Evolutionary conservation across 768 basidiomycete genomes (phyloP).

Genomic region (Leccinum imitatum): DNA sequence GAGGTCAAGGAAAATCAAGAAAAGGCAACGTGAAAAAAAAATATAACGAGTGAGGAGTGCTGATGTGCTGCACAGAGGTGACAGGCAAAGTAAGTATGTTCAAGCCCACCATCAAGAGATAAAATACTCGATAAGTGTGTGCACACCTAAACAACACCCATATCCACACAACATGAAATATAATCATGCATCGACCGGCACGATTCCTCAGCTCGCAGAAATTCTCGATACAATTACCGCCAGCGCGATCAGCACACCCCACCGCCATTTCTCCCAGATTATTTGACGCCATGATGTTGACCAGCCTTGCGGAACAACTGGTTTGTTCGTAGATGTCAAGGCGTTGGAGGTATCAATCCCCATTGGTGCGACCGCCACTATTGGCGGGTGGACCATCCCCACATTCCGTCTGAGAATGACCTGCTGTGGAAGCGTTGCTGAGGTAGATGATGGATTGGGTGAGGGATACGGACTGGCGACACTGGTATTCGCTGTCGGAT

Average conservation of each 20-base stretch:
- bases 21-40: constrained; percentile 6
- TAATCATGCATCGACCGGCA: constrained; percentile 3
- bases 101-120: constrained; percentile 13
- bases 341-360: constrained; percentile 19
- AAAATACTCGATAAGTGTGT: constrained; percentile 16
- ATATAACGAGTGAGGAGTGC: constrained; percentile 13
- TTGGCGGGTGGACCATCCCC: constrained; percentile 25
- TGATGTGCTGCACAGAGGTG: constrained; percentile 8
- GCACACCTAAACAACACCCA: constrained; percentile 22
- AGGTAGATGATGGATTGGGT: constrained; percentile 20
- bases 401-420: constrained; percentile 17
- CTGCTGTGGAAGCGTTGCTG: constrained; percentile 24
- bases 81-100: constrained; percentile 14
- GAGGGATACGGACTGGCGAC: constrained; percentile 15
- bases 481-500: constrained; percentile 24
- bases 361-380: constrained; percentile 5
- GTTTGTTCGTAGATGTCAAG: constrained; percentile 29
- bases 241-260: constrained; percentile 74
- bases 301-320: constrained; percentile 47
- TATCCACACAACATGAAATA: constrained; percentile 17
- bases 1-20: constrained; percentile 10
- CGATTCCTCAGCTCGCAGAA: constrained; percentile 45
- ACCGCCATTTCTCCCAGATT: constrained; percentile 83
- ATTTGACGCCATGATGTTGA: constrained; percentile 62
- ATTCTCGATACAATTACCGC: constrained; percentile 78